Evolutionary conservation across 371 early-diverging fungal species (phyloP), one percentile per base, ranked within the genome.

Genomic region (Phascolomyces articulosus): DNA sequence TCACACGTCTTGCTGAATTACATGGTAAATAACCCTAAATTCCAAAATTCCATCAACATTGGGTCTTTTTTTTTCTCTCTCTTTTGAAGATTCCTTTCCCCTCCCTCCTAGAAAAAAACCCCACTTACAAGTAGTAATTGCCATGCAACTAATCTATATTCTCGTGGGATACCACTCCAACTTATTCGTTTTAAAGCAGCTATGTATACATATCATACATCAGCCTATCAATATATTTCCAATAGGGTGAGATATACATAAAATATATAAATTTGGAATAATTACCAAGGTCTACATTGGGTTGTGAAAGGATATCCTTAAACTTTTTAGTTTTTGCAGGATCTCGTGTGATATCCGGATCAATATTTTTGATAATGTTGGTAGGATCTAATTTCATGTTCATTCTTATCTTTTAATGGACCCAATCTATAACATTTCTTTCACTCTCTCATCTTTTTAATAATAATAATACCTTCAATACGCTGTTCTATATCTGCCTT

Each of bases 141-240:
- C 98, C 98, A 98, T 10, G 95, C 91, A 51, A 91, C 90, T 16
- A 91, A 84, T 15, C 97, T 85, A 44, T 92, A 82, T 66, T 94
- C 90, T 16, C 86, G 84, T 0, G 97, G 96, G 24, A 97, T 91
- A 0, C 98, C 97, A 55, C 88, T 87, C 98, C 98, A 98, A 69
- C 93, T 90, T 8, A 95, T 77, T 67, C 89, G 88, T 38, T 90
- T 79, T 26, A 96, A 79, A 38, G 87, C 84, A 48, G 72, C 93
- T 59, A 59, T 16, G n/a, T 78, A 58, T 9, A 34, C 11, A 34
- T 34, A 11, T 11, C 34, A 34, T 34, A 6, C 34, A 34, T 34
- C 34, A n/a, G n/a, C n/a, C n/a, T n/a, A n/a, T n/a, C n/a, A n/a
- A n/a, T n/a, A n/a, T n/a, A n/a, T n/a, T n/a, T n/a, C 34, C 2